Base-by-base conservation (phyloP, 805 yeast species). In the Brettanomyces naardenensis region DNA sequence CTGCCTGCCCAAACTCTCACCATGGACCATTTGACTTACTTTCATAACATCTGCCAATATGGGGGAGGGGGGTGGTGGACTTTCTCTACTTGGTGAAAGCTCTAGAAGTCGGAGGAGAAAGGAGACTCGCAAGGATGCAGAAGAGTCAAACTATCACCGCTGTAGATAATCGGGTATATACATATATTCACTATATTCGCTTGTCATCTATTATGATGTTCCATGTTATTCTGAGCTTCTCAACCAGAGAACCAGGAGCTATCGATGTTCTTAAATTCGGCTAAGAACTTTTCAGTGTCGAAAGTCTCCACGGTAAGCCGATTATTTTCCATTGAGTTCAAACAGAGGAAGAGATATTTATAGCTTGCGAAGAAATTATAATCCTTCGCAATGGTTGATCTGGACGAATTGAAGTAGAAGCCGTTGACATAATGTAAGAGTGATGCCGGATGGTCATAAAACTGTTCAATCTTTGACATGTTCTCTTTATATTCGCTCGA, bases 351-450 rank as follows among this genome's bases (percentile, higher is more conserved):
- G 17, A 45, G 20, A 31, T 54, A 56, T 38, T 56, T 57, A 46
- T 56, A 54, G 33, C 47, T 25, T 18, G 53, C 48, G 41, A 48
- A 51, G 36, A 50, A 57, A 7, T 52, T 48, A 36, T 49, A 54
- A 37, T 54, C 56, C 27, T 42, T 40, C 2, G 59, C 48, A 22
- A 57, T 48, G 6, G 41, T 31, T 3, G 56, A 50, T 31, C 48
- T 46, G 28, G 59, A 52, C 7, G 54, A 50, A 36, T 51, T 54
- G 40, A 51, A 56, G 41, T 51, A 56, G 36, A 57, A 54, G 14
- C 52, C 54, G 35, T 51, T 47, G 20, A 57, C 19, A n/a, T 45
- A 47, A 15, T 43, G 44, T 3, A 54, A 35, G 22, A 55, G 33
- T 10, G 44, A 35, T 20, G 37, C 25, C 11, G 57, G 49, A 21